Base-by-base conservation (phyloP, 2,329 filamentous ascomycete genomes). In the Teratosphaeria zuluensis region DNA sequence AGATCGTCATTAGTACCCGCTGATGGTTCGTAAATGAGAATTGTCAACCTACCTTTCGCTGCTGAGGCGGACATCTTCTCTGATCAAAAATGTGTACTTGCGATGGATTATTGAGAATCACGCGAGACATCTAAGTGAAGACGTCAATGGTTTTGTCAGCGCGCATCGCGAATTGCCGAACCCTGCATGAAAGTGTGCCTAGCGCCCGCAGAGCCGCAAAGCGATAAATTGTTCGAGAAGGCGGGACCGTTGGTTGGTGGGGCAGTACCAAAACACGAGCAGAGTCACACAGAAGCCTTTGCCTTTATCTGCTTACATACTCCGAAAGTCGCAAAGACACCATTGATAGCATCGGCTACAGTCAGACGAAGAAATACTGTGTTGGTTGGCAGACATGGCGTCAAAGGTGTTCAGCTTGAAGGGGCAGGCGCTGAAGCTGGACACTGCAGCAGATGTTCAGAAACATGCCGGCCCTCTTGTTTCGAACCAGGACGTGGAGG, bases 361-460 rank as follows among this genome's bases (percentile, higher is more conserved):
- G 16, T 48, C 16, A 48, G 42, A 28, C 24, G 24, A 2, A 28
- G 4, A 2, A 11, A 48, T 19, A 48, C 4, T 5, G 30, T 28
- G 28, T 53, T 28, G 32, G 31, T 53, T 30, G 4, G 19, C 19
- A 19, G n/a, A 48, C n/a, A 48, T 48, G 52, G 32, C n/a, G 24
- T 31, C 52, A 9, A 91, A 88, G 74, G 73, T 90, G 70, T 97
- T 96, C 78, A 92, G 91, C 67, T 85, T 97, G 66, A 89, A 95
- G 76, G 91, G 89, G 75, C 94, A 88, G 79, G 88, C 88, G 70
- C 83, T 97, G 68, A 96, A 96, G 81, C 88, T 99, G 71, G 87
- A 95, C 78, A 90, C 87, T 48, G 90, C 89, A 56, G 87, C 84
- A 64, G 91, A 97, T 74, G 83, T 97, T 62, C 88, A 94, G 74